Conservation (phyloP, 371 early-diverging fungal species). For the Blastocladiella emersonii region DNA sequence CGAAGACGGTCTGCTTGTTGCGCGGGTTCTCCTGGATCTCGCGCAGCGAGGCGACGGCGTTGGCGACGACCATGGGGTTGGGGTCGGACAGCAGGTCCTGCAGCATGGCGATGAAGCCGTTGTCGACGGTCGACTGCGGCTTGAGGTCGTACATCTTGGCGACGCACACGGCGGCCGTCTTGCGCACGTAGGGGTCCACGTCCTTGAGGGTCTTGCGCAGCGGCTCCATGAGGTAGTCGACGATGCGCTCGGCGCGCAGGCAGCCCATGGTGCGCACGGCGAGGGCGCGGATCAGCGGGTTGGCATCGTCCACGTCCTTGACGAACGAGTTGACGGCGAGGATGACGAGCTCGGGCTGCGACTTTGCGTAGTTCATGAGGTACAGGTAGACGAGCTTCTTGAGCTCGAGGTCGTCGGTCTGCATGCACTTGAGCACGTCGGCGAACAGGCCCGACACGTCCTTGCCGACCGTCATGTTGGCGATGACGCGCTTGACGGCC, state of each 20-base stretch:
- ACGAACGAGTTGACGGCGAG: slow-evolving; percentile 94
- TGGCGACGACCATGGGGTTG: slow-evolving; percentile 93
- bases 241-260: slow-evolving; percentile 85
- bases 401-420: slow-evolving; percentile 91
- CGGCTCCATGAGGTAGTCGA: slow-evolving; percentile 62
- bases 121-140: slow-evolving; percentile 43
- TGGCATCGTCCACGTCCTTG: slow-evolving; percentile 89
- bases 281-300: slow-evolving; percentile 87
- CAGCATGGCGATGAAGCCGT: slow-evolving; percentile 68
- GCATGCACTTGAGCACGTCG: slow-evolving; percentile 97
- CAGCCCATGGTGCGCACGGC: slow-evolving; percentile 96
- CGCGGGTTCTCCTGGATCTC: slow-evolving; percentile 83
- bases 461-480: slow-evolving; percentile 57
- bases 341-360: slow-evolving; percentile 92
- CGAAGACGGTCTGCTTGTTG: slow-evolving; percentile 51
- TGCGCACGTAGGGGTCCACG: slow-evolving; percentile 43
- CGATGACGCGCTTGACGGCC: slow-evolving; percentile 93
- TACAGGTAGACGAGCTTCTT: slow-evolving; percentile 68
- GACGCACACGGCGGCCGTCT: slow-evolving; percentile 59
- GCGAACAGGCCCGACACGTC: slow-evolving; percentile 43
- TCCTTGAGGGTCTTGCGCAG: slow-evolving; percentile 36
- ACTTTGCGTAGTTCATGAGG: slow-evolving; percentile 78
- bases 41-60: slow-evolving; percentile 83
- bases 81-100: slow-evolving; percentile 80
- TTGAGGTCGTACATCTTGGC: slow-evolving; percentile 76